These are phyloP conservation scores for Trifolium fragiferum DNA, from an alignment of 306 rosid species.

Conservation along the genomic window DNA sequence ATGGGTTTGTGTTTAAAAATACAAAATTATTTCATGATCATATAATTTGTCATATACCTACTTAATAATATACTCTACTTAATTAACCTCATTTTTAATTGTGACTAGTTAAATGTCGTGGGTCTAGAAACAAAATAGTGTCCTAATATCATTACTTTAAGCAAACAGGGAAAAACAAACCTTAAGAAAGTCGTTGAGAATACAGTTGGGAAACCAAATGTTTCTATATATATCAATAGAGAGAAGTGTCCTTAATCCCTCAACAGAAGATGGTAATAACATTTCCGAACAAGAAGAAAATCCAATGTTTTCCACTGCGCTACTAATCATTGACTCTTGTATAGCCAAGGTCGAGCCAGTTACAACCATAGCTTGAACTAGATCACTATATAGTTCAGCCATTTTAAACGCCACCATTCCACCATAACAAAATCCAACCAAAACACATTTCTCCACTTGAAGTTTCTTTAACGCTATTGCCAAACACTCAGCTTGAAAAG, in stretches of 20 bases:
- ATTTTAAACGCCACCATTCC: slow-evolving; percentile 78
- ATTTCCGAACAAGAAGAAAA: slow-evolving; percentile 67
- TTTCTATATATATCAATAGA: slow-evolving; percentile 58
- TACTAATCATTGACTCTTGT: slow-evolving; percentile 45
- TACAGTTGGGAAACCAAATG: slow-evolving; percentile 60
- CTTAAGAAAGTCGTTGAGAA: slow-evolving; percentile 66
- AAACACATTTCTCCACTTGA: slow-evolving; percentile 63
- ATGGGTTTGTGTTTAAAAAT: no score
- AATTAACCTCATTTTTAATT: no score
- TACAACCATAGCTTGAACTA: slow-evolving; percentile 57
- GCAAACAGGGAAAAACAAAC: no score
- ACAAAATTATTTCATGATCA: no score
- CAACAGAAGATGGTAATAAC: slow-evolving; percentile 59
- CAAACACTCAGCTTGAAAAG: slow-evolving; percentile 81
- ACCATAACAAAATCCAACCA: slow-evolving; percentile 86
- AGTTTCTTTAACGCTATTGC: slow-evolving; percentile 59
- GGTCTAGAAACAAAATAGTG: no score
- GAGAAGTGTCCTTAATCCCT: slow-evolving; percentile 59
- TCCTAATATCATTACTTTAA: no score
- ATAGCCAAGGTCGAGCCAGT: slow-evolving; percentile 61
- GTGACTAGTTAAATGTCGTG: no score
- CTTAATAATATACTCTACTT: no score
- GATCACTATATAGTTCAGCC: slow-evolving; percentile 66
- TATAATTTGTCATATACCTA: no score
- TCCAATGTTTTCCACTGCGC: slow-evolving; percentile 47